Conservation (phyloP, 1,139 yeast species). For the Pichia sp. region DNA sequence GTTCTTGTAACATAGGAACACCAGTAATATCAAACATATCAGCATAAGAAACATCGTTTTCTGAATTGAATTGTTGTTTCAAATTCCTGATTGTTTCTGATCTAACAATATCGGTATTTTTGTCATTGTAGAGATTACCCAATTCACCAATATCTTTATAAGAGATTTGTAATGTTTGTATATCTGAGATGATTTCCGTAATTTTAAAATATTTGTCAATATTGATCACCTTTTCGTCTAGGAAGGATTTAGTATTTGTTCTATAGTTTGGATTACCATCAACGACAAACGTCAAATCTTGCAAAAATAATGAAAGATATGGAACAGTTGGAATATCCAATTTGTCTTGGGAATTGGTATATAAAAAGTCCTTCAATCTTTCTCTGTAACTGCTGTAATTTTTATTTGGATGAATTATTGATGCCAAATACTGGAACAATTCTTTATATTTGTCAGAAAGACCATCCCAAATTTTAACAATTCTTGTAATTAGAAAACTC, state of each 20-base stretch:
- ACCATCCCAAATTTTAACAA: constrained; percentile 57
- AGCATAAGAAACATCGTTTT: constrained; percentile 15
- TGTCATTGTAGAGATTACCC: constrained; percentile 18
- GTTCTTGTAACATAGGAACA: constrained; percentile 50
- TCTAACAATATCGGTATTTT: constrained; percentile 21
- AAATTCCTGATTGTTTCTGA: constrained; percentile 23
- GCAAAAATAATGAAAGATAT: constrained; percentile 73
- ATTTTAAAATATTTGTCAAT: constrained; percentile 75
- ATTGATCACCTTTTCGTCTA: constrained; percentile 58
- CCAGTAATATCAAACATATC: constrained; percentile 27
- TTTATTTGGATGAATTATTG: constrained; percentile 75
- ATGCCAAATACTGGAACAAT: constrained; percentile 56
- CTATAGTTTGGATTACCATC: constrained; percentile 79
- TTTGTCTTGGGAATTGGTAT: constrained; percentile 38
- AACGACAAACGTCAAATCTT: constrained; percentile 78
- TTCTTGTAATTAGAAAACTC: constrained; percentile 68
- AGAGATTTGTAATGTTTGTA: constrained; percentile 69
- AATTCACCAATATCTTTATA: constrained; percentile 31
- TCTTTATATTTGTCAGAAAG: constrained; percentile 59
- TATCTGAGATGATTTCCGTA: constrained; percentile 66
- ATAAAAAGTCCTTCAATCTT: constrained; percentile 51
- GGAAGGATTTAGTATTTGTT: constrained; percentile 43
- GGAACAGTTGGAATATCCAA: constrained; percentile 69
- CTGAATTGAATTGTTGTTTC: constrained; percentile 13
- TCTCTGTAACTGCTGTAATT: constrained; percentile 71